Conservation (phyloP, 2,329 filamentous ascomycete genomes). For the Elsinoe perseae region DNA sequence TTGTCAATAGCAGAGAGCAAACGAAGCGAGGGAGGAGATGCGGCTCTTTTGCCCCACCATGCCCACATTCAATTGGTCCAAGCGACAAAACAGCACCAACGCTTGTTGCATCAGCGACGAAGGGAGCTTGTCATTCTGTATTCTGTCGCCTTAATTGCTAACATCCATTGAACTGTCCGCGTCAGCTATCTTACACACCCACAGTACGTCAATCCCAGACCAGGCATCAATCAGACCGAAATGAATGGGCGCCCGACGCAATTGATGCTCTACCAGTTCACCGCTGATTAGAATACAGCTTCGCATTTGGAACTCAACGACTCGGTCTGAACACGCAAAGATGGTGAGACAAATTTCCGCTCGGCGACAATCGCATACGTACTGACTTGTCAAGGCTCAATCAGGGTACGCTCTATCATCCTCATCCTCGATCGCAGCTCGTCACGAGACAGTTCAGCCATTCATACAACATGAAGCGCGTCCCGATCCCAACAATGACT, state of each 20-base stretch:
- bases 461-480: neutral
- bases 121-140: slow-evolving; percentile 6
- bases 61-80: neutral
- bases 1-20: neutral
- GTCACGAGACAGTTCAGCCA: slow-evolving; percentile 13
- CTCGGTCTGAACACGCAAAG: neutral
- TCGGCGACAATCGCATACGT: neutral
- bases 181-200: neutral
- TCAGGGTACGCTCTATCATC: slow-evolving; percentile 32
- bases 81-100: slow-evolving; percentile 10
- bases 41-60: neutral
- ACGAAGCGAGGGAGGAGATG: neutral
- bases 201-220: neutral
- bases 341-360: neutral
- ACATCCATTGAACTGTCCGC: slow-evolving; percentile 13
- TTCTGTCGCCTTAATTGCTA: slow-evolving; percentile 12
- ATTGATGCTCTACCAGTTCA: slow-evolving; percentile 11
- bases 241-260: neutral
- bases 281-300: slow-evolving; percentile 16
- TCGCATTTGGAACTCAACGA: neutral
- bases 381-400: slow-evolving; percentile 31
- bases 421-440: slow-evolving; percentile 10
- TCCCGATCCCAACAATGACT: neutral
- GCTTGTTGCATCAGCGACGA: slow-evolving; percentile 14
- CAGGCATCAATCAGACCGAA: slow-evolving; percentile 1